Conservation (phyloP, 495 filamentous ascomycete species). For the Neurospora sublineolata region DNA sequence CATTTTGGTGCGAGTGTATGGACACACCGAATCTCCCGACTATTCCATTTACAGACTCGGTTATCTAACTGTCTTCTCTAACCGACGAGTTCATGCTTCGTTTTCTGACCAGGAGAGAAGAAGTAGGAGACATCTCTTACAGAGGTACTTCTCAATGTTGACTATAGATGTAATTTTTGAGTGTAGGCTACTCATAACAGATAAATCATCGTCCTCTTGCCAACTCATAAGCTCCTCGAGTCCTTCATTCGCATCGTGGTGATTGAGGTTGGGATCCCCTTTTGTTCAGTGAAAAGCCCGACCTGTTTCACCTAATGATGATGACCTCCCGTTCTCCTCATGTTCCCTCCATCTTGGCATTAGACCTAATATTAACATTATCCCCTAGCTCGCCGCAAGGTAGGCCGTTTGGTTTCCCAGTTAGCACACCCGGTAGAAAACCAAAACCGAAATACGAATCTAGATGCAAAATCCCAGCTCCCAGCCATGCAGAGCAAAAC, state of each 20-base stretch:
- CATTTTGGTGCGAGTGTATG: background rate
- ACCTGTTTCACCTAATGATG: background rate
- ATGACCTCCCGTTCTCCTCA: background rate
- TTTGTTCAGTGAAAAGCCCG: background rate
- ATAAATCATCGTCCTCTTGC: background rate
- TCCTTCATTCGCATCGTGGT: background rate
- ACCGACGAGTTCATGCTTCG: background rate
- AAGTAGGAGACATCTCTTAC: background rate
- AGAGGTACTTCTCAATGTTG: background rate
- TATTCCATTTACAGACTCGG: background rate
- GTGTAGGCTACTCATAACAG: background rate
- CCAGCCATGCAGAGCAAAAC: constrained; percentile 45
- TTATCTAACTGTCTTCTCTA: background rate
- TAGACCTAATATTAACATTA: background rate
- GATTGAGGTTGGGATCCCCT: background rate
- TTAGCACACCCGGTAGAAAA: background rate
- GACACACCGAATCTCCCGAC: background rate
- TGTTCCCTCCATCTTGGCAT: background rate
- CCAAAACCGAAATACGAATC: constrained; percentile 28
- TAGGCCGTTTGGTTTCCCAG: background rate
- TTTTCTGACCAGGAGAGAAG: background rate
- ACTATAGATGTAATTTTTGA: background rate
- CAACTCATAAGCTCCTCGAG: background rate
- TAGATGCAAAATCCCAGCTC: constrained; percentile 43
- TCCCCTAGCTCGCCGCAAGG: background rate